Base-by-base conservation (phyloP, 768 basidiomycete species). In the Boletus subcaerulescens region DNA sequence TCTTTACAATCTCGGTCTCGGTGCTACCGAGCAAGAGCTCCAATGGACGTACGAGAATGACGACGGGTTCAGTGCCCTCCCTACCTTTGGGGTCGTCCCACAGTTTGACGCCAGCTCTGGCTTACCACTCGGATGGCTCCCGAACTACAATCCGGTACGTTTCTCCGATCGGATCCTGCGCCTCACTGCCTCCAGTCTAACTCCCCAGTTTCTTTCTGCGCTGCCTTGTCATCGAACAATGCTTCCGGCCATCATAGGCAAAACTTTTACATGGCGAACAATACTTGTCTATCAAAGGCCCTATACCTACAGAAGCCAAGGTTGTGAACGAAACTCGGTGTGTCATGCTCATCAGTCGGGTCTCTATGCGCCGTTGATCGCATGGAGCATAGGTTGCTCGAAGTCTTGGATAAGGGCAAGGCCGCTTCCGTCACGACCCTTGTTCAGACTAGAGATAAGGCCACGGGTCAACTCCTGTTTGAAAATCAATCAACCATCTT, bases 251-350 rank as follows among this genome's bases (percentile, higher is more conserved):
- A 13, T 41, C 46, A 3, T 57, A 93, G 92, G 92, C 94, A 45
- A 98, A 93, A 73, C 78, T 99, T n/a, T 81, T 99, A 17, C 97
- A 99, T 68, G 97, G 97, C 43, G 97, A 99, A 68, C 97, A 98
- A 65, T 98, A 92, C 71, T 75, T 99, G 61, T 80, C 84, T 56
- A 91, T 99, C 70, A 87, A 89, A 63, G 85, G 76, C 2, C 86
- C 89, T 0, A 90, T 98, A 56, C 95, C 96, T 1, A 92, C 92
- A 0, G 85, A 79, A 55, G 96, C 85, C 0, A 83, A 87, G 20
- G 76, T 98, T 20, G 77, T 92, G 31, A 95, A 80, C 66, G 77
- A 89, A 59, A 80, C 85, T 6, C 80, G 87, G 86, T 85, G 67
- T 18, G 65, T 55, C 45, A 38, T 35, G 24, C 33, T 26, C 32